Evolutionary conservation across 140 eudicot genomes (phyloP).

Genomic region (Flaveria floridana): DNA sequence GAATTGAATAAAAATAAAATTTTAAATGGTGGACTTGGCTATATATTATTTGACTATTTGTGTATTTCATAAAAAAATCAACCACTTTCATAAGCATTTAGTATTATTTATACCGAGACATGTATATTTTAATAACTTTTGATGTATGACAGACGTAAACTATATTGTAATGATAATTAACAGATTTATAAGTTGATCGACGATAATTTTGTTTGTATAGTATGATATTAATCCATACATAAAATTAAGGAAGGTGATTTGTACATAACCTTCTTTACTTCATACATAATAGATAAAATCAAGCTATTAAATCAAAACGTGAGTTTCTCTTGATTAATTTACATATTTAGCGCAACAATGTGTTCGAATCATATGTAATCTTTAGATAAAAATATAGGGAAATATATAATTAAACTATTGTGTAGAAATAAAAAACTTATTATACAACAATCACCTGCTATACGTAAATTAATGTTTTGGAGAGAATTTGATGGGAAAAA

Average conservation of each 20-base stretch:
- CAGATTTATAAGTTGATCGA: too few species aligned
- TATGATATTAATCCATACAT: too few species aligned
- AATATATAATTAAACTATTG: not conserved
- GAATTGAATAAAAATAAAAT: not conserved
- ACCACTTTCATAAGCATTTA: too few species aligned
- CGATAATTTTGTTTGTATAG: too few species aligned
- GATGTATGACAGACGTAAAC: too few species aligned
- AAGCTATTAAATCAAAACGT: too few species aligned
- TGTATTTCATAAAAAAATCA: not conserved
- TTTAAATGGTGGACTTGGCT: not conserved
- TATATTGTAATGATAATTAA: too few species aligned
- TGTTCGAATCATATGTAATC: not conserved
- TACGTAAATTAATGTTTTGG: not conserved
- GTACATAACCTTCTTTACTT: not conserved
- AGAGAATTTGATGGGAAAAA: slow-evolving; percentile 22
- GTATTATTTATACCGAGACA: too few species aligned
- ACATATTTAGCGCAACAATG: not conserved
- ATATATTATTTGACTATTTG: too few species aligned
- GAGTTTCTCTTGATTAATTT: too few species aligned
- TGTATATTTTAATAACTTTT: too few species aligned
- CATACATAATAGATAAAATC: not conserved
- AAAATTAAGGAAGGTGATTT: too few species aligned
- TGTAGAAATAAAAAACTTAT: not conserved
- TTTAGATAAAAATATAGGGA: not conserved
- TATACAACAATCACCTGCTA: not conserved